A percentile compares a stretch with the other conserved stretches of the same genome.
phyloP scores from a whole-genome alignment of 2,329 filamentous ascomycete species.

The Xylaria polymorpha region DNA sequence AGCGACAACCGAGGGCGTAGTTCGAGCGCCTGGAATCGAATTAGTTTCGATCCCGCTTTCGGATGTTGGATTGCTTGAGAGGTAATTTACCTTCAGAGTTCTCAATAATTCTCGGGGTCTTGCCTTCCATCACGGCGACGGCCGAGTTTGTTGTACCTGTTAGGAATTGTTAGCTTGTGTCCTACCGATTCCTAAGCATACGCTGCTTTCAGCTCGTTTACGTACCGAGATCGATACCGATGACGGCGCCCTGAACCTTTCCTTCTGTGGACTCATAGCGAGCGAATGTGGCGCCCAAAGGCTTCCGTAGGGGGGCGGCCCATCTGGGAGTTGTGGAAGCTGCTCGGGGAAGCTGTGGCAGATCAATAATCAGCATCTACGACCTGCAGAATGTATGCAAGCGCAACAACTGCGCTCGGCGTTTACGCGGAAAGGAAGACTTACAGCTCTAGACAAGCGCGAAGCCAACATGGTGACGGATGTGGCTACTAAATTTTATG shows the following conservation, averaged over 20 bases:
- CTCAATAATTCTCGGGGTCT: constrained; percentile 94
- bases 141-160: constrained; percentile 94
- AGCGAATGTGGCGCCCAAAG: constrained; percentile 78
- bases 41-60: constrained; percentile 33
- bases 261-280: constrained; percentile 82
- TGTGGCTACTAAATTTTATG: constrained; percentile 23
- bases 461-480: constrained; percentile 75
- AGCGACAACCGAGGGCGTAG: constrained; percentile 93
- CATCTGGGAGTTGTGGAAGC: constrained; percentile 74
- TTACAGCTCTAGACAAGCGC: constrained; percentile 79
- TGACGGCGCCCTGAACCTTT: constrained; percentile 95
- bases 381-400: neutral
- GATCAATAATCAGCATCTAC: constrained; percentile 33
- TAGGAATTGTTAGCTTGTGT: constrained; percentile 8
- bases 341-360: constrained; percentile 79
- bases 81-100: constrained; percentile 84
- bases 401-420: neutral
- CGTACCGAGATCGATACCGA: constrained; percentile 96
- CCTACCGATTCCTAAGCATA: neutral
- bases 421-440: constrained; percentile 51
- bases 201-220: constrained; percentile 35
- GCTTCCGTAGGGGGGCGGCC: constrained; percentile 74
- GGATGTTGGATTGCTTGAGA: constrained; percentile 36
- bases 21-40: constrained; percentile 75
- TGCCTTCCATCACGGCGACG: constrained; percentile 97